Conservation (phyloP, 768 basidiomycete genomes). For the Tulasnella sp. region DNA sequence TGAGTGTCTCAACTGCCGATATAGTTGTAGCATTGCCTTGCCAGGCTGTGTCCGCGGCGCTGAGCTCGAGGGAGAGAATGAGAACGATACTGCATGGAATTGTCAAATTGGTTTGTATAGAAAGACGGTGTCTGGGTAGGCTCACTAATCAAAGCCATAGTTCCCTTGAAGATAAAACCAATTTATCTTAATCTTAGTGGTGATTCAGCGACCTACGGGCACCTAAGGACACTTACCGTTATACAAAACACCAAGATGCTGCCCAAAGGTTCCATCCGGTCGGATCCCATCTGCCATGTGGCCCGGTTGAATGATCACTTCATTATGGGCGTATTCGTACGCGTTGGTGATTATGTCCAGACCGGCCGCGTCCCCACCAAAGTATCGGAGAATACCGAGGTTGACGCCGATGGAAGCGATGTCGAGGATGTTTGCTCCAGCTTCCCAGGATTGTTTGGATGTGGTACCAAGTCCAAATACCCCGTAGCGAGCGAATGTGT, state of each 20-base stretch:
- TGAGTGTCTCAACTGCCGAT: constrained; percentile 41
- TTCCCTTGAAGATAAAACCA: constrained; percentile 52
- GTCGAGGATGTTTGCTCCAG: constrained; percentile 17
- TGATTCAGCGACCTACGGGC: constrained; percentile 34
- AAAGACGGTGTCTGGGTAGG: neutral
- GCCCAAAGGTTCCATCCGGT: constrained; percentile 32
- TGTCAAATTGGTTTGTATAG: neutral
- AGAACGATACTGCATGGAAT: constrained; percentile 39
- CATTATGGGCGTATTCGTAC: constrained; percentile 41
- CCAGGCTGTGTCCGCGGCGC: constrained; percentile 48
- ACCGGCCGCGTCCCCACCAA: constrained; percentile 1
- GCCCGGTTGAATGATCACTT: constrained; percentile 33
- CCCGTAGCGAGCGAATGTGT: neutral
- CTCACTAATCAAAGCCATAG: constrained; percentile 45
- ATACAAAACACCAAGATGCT: constrained; percentile 56
- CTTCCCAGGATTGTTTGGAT: constrained; percentile 5
- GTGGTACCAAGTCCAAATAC: neutral
- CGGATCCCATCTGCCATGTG: constrained; percentile 45
- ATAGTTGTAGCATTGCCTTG: constrained; percentile 33
- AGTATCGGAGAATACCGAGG: constrained; percentile 2
- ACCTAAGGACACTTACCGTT: constrained; percentile 32
- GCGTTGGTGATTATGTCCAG: constrained; percentile 34
- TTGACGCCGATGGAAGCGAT: constrained; percentile 15
- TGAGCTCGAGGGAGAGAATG: constrained; percentile 50
- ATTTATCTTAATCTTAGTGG: constrained; percentile 38